Evolutionary conservation across 2,329 filamentous ascomycete species (phyloP), one percentile per base, ranked within the genome.

Genomic region (Alternaria sp.): DNA sequence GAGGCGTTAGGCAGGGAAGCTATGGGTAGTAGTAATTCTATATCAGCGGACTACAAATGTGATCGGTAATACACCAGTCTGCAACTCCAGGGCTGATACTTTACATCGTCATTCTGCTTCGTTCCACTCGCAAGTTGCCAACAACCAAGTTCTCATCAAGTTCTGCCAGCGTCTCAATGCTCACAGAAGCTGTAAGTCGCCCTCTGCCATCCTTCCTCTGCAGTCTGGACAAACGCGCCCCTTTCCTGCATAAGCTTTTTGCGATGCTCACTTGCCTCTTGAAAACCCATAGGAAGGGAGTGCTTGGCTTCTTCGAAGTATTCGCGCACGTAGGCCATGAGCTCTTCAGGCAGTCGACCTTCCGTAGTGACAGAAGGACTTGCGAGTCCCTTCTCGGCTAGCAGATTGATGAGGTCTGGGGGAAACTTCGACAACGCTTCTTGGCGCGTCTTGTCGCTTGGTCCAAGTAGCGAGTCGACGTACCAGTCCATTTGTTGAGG

Each of bases 401-500:
- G 41, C 7, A 72, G 15, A 0, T 53, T 25, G 12, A 71, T 43
- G 7, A 73, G 26, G 8, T 73, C 71, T 11, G 67, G 53, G 6
- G 68, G 71, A 5, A 74, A 20, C 9, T 69, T 67, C 1, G 63
- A 62, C 3, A 64, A 12, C 3, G 64, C 56, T 21, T 44, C 60
- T 5, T 53, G 28, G 4, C 55, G 58, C 3, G 53, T 9, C 14
- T 58, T 30, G 7, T 41, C 5, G 5, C 20, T 57, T 10, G 37
- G 28, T 6, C 68, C 66, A 11, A 73, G 53, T 4, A 69, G 10
- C 6, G 65, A 54, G 3, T 71, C 67, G 10, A 43, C 58, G 74
- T 78, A 82, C 85, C 85, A 87, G 3, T 82, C 76, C 23, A 79
- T 71, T 61, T 82, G 82, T 69, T 87, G 85, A 3, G 84, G 84